Percentiles rank a stretch among this genome's conserved stretches.
Evolutionary conservation across 768 basidiomycete genomes (phyloP).

Genomic region (Collybia mongolica): DNA sequence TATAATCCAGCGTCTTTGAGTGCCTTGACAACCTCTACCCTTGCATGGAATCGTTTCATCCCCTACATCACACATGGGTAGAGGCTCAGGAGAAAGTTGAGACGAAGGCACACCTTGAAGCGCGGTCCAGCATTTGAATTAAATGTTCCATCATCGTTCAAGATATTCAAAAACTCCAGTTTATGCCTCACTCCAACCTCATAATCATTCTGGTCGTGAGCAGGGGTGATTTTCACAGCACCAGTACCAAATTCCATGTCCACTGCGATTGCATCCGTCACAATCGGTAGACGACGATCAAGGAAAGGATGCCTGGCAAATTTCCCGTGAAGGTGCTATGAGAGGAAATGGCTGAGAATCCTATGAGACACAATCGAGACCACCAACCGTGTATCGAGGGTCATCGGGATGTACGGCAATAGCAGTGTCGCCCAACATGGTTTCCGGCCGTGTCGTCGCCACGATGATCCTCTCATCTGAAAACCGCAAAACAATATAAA

Average conservation of each 20-base stretch:
- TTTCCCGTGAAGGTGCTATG: constrained; percentile 89
- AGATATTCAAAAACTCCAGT: constrained; percentile 88
- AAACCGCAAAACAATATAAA: neutral
- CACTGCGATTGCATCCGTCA: constrained; percentile 83
- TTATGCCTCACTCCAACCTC: constrained; percentile 88
- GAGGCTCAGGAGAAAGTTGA: neutral
- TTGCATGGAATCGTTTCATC: constrained; percentile 97
- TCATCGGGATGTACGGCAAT: constrained; percentile 97
- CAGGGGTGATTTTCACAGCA: constrained; percentile 98
- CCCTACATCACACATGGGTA: constrained; percentile 45
- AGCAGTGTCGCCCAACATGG: constrained; percentile 97
- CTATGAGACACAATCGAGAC: neutral
- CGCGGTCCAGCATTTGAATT: constrained; percentile 83
- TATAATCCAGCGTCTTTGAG: constrained; percentile 84
- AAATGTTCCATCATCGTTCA: constrained; percentile 96
- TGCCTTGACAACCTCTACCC: constrained; percentile 78
- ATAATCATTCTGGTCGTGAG: constrained; percentile 97
- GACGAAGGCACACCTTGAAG: constrained; percentile 47
- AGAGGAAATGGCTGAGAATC: neutral
- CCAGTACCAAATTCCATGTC: constrained; percentile 98
- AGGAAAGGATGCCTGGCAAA: constrained; percentile 89
- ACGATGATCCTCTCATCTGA: constrained; percentile 88
- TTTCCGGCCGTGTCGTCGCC: constrained; percentile 97
- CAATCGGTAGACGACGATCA: constrained; percentile 80
- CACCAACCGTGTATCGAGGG: constrained; percentile 71